A percentile compares a stretch with the other conserved stretches of the same genome.
Conservation (phyloP, 2,329 filamentous ascomycete genomes). For the Penicillium sp. region DNA sequence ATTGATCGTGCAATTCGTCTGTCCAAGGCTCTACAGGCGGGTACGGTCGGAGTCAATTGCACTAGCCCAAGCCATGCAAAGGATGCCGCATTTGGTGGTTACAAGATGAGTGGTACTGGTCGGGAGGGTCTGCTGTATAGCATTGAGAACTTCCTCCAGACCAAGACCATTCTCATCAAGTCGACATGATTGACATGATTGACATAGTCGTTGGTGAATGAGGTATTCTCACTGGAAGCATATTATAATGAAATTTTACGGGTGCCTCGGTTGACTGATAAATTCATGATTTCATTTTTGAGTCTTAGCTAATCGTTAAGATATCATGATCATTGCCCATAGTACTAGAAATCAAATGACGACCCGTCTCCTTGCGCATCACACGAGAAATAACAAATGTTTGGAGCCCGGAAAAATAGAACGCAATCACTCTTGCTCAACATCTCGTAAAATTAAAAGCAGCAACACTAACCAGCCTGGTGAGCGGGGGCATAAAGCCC, state of each 20-base stretch:
- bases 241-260: not conserved
- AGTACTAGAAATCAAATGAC: not conserved
- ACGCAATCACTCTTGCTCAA: not conserved
- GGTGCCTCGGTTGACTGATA: not conserved
- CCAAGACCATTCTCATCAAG: conserved; percentile 30
- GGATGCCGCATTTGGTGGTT: conserved; percentile 47
- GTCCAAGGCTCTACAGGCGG: conserved; percentile 27
- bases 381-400: not conserved
- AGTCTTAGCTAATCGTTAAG: not conserved
- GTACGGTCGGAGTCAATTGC: conserved; percentile 33
- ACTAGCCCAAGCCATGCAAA: conserved; percentile 39
- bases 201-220: too few species aligned
- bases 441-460: not conserved
- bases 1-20: conserved; percentile 29
- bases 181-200: conserved; percentile 8
- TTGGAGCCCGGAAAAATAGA: not conserved
- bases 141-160: conserved; percentile 37
- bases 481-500: not conserved
- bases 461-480: not conserved
- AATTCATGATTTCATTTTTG: not conserved
- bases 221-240: too few species aligned
- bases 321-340: not conserved
- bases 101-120: conserved; percentile 43
- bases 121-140: conserved; percentile 39
- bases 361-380: not conserved